Base-by-base conservation (phyloP, 179 eudicot species). In the Spinacia oleracea region DNA sequence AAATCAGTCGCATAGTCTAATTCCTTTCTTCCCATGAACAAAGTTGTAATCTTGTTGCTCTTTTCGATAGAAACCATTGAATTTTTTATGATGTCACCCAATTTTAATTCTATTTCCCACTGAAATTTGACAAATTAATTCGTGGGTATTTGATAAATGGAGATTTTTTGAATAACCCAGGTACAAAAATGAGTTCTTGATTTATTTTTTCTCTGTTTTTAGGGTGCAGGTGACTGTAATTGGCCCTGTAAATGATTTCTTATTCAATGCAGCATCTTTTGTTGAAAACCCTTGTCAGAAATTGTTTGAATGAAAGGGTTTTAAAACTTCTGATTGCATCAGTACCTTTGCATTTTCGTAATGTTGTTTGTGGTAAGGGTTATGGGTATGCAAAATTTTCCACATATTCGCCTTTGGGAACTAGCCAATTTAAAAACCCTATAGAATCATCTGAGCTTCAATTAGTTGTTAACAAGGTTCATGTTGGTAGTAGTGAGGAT, bases 391-490 rank as follows among this genome's bases (percentile, higher is more conserved):
- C 72, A 38, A 45, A 48, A 38, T 16, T 60, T 29, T 79, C 77
- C 21, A 80, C 70, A 21, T 67, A 23, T 40, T 64, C 65, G 16
- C 46, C 29, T 76, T 48, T 10, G 38, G 55, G 72, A 72, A 18
- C 2, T 67, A 51, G 62, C 25, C 81, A 62, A 65, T 53, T n/a
- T 60, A 38, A 56, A 51, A 72, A 80, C 40, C 67, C 55, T 34
- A 25, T 42, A 43, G 78, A 78, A 71, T 75, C 66, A 38, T 74
- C 83, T 73, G 88, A 89, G 64, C 62, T 87, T 55, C 60, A 87
- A 74, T 65, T 80, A 76, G 25, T 91, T 45, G 74, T 78, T 64
- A 72, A 85, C 34, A 91, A 84, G 74, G 80, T 88, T 74, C 84
- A 58, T 73, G 73, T 71, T 48, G 89, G 85, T 67, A 72, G 79